Base-by-base conservation (phyloP, 192 early-diverging fungal species). In the Bifiguratus adelaidae region DNA sequence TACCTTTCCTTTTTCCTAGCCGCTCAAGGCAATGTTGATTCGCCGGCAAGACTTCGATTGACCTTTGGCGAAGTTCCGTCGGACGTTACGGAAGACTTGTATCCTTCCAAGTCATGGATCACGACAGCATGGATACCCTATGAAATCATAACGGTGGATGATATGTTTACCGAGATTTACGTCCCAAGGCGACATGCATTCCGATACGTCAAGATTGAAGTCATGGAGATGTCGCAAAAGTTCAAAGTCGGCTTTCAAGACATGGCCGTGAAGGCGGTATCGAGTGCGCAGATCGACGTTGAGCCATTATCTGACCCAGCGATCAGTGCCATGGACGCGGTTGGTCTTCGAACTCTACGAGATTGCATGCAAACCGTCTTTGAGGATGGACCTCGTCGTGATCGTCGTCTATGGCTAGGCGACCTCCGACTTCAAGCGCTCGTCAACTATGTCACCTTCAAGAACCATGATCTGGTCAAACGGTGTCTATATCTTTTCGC, bases 351-450 rank as follows among this genome's bases (percentile, higher is more conserved):
- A 30, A 45, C 44, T 15, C 22, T 45, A 15, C 44, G 44, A 7
- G 44, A 45, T 15, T 45, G 44, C 13, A 45, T 45, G 44, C 44
- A 45, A 19, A 45, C 44, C 6, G 44, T 45, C 0, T 45, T 45
- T 15, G 44, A 45, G 16, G 44, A 45, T 30, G 44, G 44, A 4
- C 44, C 44, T 3, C 44, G 44, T 7, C 23, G 44, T 11, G 44
- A 45, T 9, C 7, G 44, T 30, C 25, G 44, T 0, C 25, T 45
- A 0, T 45, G 44, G 44, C 20, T 45, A 30, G 44, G 44, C 0
- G 44, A 45, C 20, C 44, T 45, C 5, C 44, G 44, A 2, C 44
- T 45, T 45, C 44, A 45, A 18, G 28, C 44, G 3, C 22, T 45
- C 15, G 44, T 45, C 6, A 45, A 45, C 16, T 45, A 45, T 30